phyloP scores from a whole-genome alignment of 164 flowering plant species.

The Euptelea pleiosperma region DNA sequence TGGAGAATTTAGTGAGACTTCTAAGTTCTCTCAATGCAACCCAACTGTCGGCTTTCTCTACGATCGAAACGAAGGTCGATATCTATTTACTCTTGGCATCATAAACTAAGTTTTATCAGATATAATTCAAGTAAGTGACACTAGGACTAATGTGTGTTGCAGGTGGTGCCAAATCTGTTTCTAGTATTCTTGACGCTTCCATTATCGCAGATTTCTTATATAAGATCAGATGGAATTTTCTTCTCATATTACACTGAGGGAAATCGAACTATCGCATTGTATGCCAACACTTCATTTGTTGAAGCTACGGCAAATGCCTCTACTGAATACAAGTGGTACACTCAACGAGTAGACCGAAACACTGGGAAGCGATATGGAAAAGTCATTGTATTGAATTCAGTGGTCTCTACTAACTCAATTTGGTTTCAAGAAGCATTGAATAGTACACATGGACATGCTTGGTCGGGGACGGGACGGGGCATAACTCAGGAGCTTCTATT shows the following conservation, averaged over 20 bases:
- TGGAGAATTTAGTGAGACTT: conserved; percentile 24
- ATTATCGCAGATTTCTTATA: conserved; percentile 43
- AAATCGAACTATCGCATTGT: conserved; percentile 29
- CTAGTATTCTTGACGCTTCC: conserved; percentile 33
- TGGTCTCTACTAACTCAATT: conserved; percentile 10
- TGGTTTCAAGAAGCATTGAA: conserved; percentile 37
- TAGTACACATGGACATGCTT: conserved; percentile 24
- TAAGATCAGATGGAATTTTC: conserved; percentile 44
- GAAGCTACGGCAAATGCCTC: not conserved
- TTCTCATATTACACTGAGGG: conserved; percentile 34
- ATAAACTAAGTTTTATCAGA: not conserved
- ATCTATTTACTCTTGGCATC: not conserved
- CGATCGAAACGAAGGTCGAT: conserved; percentile 24
- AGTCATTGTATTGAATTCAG: conserved; percentile 5
- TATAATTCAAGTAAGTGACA: too few species aligned
- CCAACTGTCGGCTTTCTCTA: conserved; percentile 17
- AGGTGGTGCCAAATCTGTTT: conserved; percentile 51
- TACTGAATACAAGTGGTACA: conserved; percentile 28
- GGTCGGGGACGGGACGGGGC: conserved; percentile 30
- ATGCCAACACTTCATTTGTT: conserved; percentile 30
- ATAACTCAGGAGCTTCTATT: conserved; percentile 20
- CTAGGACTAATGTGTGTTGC: conserved; percentile 14
- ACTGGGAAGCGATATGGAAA: conserved; percentile 38
- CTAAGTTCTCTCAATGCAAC: conserved; percentile 18
- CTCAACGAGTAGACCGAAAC: conserved; percentile 26